These are phyloP conservation scores for Backusella westeae DNA, from an alignment of 192 early-diverging fungal genomes.

Conservation along the genomic window DNA sequence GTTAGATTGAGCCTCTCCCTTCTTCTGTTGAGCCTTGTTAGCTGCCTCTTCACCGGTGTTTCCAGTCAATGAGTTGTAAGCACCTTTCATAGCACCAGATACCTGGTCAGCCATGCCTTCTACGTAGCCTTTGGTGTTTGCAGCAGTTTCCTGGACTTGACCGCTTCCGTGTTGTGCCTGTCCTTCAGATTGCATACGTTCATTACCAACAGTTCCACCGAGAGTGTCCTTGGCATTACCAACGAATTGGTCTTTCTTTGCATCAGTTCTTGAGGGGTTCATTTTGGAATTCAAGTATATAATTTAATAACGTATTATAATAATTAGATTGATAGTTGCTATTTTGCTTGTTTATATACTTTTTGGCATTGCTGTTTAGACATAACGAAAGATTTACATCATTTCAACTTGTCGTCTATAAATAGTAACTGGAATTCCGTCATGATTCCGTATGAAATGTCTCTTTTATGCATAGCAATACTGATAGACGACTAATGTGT, in stretches of 20 bases:
- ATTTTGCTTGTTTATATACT: neutral
- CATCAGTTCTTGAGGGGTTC: slow-evolving; percentile 22
- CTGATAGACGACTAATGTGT: neutral
- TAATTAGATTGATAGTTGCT: too few species aligned
- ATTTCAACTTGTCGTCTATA: neutral
- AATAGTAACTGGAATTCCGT: neutral
- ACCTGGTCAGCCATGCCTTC: slow-evolving; percentile 27
- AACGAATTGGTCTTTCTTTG: slow-evolving; percentile 26
- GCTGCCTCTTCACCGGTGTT: slow-evolving; percentile 7
- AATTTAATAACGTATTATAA: neutral
- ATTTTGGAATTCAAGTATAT: neutral
- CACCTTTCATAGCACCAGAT: slow-evolving; percentile 30
- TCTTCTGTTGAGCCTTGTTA: slow-evolving; percentile 13
- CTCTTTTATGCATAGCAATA: neutral
- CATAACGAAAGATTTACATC: neutral
- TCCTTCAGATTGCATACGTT: slow-evolving; percentile 28
- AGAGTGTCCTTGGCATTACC: slow-evolving; percentile 37
- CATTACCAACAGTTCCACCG: slow-evolving; percentile 31
- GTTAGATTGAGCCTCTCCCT: slow-evolving; percentile 11
- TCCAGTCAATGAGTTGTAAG: slow-evolving; percentile 7
- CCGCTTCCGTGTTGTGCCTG: slow-evolving; percentile 27
- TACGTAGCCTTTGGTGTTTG: slow-evolving; percentile 19
- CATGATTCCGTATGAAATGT: neutral
- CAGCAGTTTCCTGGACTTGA: slow-evolving; percentile 18
- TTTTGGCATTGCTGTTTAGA: neutral